A percentile compares a stretch with the other conserved stretches of the same genome.
These are phyloP conservation scores for Arthrobotrys iridis DNA, from an alignment of 2,329 filamentous ascomycete genomes.

Conservation along the genomic window DNA sequence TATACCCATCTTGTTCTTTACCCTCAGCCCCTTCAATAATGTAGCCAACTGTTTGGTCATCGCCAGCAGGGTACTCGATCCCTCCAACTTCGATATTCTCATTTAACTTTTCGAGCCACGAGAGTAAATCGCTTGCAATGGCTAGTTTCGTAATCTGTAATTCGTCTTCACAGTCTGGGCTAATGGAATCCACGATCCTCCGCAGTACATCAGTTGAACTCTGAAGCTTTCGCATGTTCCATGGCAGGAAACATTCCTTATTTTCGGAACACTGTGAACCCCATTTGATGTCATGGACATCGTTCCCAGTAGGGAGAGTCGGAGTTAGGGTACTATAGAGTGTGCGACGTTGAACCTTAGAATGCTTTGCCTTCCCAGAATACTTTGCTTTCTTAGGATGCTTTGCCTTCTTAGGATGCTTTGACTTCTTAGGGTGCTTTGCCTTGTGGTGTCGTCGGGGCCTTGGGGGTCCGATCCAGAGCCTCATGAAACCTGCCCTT, in stretches of 20 bases:
- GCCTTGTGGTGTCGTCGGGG: no score
- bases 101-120: background rate
- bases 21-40: background rate
- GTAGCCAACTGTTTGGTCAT: background rate
- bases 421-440: no score
- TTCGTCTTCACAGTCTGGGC: background rate
- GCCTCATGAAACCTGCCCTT: background rate
- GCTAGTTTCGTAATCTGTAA: background rate
- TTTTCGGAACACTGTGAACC: background rate
- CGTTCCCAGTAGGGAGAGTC: background rate
- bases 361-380: background rate
- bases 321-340: background rate
- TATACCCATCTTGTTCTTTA: background rate
- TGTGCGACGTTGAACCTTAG: background rate
- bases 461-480: background rate
- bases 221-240: background rate
- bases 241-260: background rate
- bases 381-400: no score
- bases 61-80: background rate
- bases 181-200: constrained; percentile 12
- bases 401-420: no score
- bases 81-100: background rate
- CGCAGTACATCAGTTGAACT: background rate
- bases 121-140: background rate
- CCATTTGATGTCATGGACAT: background rate